Evolutionary conservation across 2,329 filamentous ascomycete species (phyloP).

Genomic region (Dothiorella sarmentorum): DNA sequence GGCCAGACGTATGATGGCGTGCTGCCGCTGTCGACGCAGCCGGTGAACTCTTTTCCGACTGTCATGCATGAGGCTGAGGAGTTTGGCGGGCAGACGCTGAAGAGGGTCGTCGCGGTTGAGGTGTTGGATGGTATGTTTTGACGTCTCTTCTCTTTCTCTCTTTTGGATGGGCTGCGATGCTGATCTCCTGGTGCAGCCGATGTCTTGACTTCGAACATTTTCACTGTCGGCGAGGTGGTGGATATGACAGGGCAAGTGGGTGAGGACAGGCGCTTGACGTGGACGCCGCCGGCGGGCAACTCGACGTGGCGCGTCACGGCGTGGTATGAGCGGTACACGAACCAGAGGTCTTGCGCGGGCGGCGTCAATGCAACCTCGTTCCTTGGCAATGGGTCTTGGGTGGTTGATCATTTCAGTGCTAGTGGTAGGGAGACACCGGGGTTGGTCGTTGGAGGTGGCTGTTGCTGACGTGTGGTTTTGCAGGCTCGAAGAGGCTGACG

Average conservation of each 20-base stretch:
- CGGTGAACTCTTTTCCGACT: neutral
- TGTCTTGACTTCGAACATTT: neutral
- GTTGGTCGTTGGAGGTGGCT: conserved; percentile 25
- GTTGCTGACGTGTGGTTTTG: neutral
- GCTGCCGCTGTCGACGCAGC: conserved; percentile 20
- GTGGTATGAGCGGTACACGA: conserved; percentile 25
- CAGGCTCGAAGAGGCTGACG: conserved; percentile 21
- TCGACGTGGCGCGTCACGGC: conserved; percentile 22
- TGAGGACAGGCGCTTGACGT: conserved; percentile 18
- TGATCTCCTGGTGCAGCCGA: neutral
- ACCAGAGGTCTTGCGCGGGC: conserved; percentile 21
- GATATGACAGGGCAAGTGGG: conserved; percentile 22
- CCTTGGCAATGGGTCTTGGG: conserved; percentile 34
- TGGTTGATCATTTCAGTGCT: conserved; percentile 34
- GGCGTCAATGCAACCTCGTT: conserved; percentile 26
- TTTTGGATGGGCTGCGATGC: neutral
- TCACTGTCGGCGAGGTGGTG: conserved; percentile 3
- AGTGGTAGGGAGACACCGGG: too few species aligned
- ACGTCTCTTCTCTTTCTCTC: neutral
- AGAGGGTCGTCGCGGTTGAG: conserved; percentile 20
- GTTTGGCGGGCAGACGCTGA: conserved; percentile 22
- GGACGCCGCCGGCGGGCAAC: conserved; percentile 21
- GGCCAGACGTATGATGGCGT: conserved; percentile 17
- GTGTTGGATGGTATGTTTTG: neutral
- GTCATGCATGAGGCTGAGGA: conserved; percentile 24